These are phyloP conservation scores for Bocquillonia castaneifolia DNA, from an alignment of 441 rosid species.

Conservation along the genomic window DNA sequence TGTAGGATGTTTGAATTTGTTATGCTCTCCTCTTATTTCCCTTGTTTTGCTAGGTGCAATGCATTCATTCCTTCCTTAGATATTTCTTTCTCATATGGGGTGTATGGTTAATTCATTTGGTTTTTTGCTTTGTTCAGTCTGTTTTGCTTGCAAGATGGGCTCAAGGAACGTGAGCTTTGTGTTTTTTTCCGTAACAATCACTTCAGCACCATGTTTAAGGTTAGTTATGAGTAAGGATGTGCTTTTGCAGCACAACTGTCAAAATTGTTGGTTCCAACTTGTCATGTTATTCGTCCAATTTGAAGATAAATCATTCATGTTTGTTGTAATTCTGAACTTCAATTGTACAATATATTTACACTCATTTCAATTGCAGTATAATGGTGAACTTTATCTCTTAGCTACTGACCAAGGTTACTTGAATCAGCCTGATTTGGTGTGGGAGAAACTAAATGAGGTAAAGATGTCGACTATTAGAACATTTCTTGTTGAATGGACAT, in stretches of 20 bases:
- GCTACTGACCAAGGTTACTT: slow-evolving; percentile 99
- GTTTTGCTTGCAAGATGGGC: slow-evolving; percentile 81
- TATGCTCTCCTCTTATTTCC: slow-evolving; percentile 9
- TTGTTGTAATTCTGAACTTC: slow-evolving; percentile 5
- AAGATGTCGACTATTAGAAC: background rate
- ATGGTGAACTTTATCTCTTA: slow-evolving; percentile 93
- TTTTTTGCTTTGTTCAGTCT: slow-evolving; percentile 44
- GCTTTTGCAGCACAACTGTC: slow-evolving; percentile 10
- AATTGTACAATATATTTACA: slow-evolving; percentile 10
- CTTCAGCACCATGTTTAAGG: slow-evolving; percentile 99
- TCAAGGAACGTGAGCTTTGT: slow-evolving; percentile 92
- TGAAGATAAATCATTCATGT: background rate
- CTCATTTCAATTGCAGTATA: slow-evolving; percentile 53
- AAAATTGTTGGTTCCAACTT: slow-evolving; percentile 6
- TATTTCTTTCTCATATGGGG: slow-evolving; percentile 17
- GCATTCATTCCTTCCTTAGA: slow-evolving; percentile 14
- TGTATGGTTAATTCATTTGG: background rate
- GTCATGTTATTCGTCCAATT: slow-evolving; percentile 8
- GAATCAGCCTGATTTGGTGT: slow-evolving; percentile 87
- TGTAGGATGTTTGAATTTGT: slow-evolving; percentile 17
- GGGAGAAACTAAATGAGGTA: slow-evolving; percentile 99
- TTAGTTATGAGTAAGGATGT: slow-evolving; percentile 30
- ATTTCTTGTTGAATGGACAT: slow-evolving; percentile 9
- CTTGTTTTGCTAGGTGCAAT: background rate
- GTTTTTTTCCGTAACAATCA: slow-evolving; percentile 97